phyloP scores from a whole-genome alignment of 352 stramenopile species.

The Hyaloperonospora arabidopsidis region DNA sequence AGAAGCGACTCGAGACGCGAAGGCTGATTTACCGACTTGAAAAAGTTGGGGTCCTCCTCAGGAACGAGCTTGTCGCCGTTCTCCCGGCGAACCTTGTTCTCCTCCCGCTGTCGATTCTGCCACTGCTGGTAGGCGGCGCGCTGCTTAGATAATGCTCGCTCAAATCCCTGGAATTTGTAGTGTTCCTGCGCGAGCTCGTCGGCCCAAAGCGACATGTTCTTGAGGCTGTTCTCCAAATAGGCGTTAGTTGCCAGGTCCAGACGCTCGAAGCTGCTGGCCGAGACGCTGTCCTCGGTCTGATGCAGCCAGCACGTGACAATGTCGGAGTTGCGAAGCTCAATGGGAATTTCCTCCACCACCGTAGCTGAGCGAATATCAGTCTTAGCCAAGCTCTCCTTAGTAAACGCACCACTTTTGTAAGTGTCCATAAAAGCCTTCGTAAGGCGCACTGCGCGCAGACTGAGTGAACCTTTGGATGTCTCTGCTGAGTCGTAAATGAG shows the following conservation, averaged over 20 bases:
- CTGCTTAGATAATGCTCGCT: slow-evolving; percentile 82
- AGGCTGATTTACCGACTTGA: slow-evolving; percentile 83
- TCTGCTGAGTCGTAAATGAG: slow-evolving; percentile 97
- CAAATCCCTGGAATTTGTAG: slow-evolving; percentile 88
- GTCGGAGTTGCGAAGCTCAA: slow-evolving; percentile 93
- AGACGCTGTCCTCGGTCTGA: slow-evolving; percentile 68
- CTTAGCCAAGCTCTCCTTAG: slow-evolving; percentile 82
- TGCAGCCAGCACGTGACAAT: slow-evolving; percentile 91
- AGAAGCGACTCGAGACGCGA: slow-evolving; percentile 83
- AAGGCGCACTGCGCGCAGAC: slow-evolving; percentile 93
- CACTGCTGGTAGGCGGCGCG: slow-evolving; percentile 77
- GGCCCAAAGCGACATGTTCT: slow-evolving; percentile 96
- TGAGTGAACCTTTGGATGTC: slow-evolving; percentile 90
- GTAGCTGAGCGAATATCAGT: slow-evolving; percentile 74
- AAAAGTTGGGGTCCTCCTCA: slow-evolving; percentile 80
- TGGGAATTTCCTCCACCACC: slow-evolving; percentile 94
- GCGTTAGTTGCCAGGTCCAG: slow-evolving; percentile 94
- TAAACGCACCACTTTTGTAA: slow-evolving; percentile 80
- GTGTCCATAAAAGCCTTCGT: slow-evolving; percentile 91
- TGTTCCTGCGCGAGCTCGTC: slow-evolving; percentile 96
- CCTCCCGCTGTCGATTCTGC: slow-evolving; percentile 79
- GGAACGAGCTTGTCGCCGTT: slow-evolving; percentile 67
- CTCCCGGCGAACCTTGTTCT: slow-evolving; percentile 82
- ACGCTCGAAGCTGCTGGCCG: slow-evolving; percentile 87
- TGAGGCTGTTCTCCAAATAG: slow-evolving; percentile 96